phyloP scores from a whole-genome alignment of 352 stramenopile genomes.

The Phytopythium montanum region DNA sequence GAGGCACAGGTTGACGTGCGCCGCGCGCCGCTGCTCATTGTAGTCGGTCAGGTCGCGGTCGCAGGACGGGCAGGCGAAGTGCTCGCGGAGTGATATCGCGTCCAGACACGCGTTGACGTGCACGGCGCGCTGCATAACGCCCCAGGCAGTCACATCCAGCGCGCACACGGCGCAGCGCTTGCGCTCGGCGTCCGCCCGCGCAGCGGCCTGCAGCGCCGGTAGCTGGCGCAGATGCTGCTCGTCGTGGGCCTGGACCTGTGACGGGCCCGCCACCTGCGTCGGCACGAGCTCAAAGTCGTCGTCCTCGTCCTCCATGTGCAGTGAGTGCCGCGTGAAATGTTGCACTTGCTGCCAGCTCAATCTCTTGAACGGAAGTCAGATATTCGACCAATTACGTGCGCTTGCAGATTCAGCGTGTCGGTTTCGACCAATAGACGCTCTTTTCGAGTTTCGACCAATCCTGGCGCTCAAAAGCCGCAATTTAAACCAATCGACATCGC shows the following conservation, averaged over 20 bases:
- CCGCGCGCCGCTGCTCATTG: slow-evolving; percentile 57
- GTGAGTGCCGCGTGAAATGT: not conserved
- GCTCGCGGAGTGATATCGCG: slow-evolving; percentile 14
- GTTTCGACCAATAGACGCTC: no score
- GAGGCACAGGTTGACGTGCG: slow-evolving; percentile 71
- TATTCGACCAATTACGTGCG: no score
- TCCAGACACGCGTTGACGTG: slow-evolving; percentile 84
- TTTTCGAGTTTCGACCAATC: no score
- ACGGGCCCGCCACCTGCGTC: slow-evolving; percentile 24
- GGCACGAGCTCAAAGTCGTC: slow-evolving; percentile 17
- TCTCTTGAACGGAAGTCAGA: no score
- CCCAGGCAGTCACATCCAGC: slow-evolving; percentile 49
- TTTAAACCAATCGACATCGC: no score
- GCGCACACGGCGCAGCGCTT: slow-evolving; percentile 57
- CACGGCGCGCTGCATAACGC: slow-evolving; percentile 39
- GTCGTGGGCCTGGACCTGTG: not conserved
- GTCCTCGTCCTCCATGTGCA: slow-evolving; percentile 10
- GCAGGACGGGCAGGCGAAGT: slow-evolving; percentile 57
- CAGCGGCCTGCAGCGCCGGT: not conserved
- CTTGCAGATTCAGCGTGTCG: no score
- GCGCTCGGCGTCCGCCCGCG: not conserved
- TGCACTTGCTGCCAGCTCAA: no score
- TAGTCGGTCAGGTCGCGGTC: slow-evolving; percentile 52
- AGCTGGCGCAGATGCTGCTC: no score
- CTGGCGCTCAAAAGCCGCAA: no score